A percentile compares a stretch with the other conserved stretches of the same genome.
Conservation (phyloP, 257 asterid genomes). For the Jasminum sambac region DNA sequence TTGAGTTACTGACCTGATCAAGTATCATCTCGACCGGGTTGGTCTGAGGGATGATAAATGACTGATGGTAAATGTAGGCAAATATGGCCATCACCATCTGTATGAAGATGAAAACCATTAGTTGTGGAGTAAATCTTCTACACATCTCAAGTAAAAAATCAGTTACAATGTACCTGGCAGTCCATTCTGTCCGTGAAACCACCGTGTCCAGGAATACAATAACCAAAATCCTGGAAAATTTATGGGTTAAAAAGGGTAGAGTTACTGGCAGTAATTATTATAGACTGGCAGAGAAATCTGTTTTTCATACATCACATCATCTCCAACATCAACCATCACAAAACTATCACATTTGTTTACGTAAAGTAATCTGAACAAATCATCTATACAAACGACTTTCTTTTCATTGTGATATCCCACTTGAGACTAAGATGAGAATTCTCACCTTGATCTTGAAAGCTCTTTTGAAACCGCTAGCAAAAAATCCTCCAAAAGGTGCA, state of each 20-base stretch:
- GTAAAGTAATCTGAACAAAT: too few species aligned
- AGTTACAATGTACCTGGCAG: constrained; percentile 48
- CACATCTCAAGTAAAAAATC: neutral
- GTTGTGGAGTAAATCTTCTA: neutral
- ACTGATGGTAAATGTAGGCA: constrained; percentile 61
- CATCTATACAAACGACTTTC: too few species aligned
- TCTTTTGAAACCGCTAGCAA: constrained; percentile 89
- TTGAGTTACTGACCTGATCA: constrained; percentile 49
- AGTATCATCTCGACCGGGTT: constrained; percentile 51
- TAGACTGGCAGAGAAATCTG: too few species aligned
- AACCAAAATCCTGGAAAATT: constrained; percentile 59
- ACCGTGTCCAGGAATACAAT: constrained; percentile 71
- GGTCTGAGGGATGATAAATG: constrained; percentile 47
- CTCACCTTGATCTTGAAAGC: constrained; percentile 85
- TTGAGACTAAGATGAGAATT: neutral
- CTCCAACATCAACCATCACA: too few species aligned
- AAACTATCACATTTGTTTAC: too few species aligned
- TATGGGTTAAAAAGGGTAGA: neutral
- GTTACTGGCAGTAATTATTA: neutral
- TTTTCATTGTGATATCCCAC: too few species aligned
- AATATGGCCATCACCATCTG: constrained; percentile 81
- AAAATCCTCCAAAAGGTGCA: constrained; percentile 95
- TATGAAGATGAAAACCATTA: constrained; percentile 9
- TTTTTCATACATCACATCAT: too few species aligned
- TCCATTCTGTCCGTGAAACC: constrained; percentile 76